Percentiles rank a stretch among this genome's conserved stretches.
Evolutionary conservation across 257 asterid species (phyloP).

Genomic region (Przewalskia tangutica): DNA sequence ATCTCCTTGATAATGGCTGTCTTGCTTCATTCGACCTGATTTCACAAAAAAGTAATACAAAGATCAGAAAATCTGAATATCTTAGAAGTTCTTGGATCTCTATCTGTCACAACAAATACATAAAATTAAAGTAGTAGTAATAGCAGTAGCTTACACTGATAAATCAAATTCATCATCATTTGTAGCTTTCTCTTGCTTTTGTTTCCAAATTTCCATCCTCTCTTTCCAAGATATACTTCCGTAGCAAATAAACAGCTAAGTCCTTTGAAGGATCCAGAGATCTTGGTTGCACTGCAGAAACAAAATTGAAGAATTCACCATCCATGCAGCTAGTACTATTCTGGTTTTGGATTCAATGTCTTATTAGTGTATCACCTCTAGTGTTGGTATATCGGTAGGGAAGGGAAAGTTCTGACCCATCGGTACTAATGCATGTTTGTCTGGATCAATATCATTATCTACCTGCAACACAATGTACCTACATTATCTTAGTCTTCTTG

Average conservation of each 20-base stretch:
- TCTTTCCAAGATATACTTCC: constrained; percentile 31
- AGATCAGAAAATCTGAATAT: not conserved
- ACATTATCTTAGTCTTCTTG: not conserved
- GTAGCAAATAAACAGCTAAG: constrained; percentile 18
- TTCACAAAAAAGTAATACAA: not conserved
- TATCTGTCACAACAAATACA: not conserved
- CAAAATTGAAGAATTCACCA: not conserved
- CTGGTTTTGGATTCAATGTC: not conserved
- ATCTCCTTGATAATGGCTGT: constrained; percentile 24
- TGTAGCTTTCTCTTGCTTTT: constrained; percentile 9
- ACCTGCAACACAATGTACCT: not conserved
- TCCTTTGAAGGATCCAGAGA: constrained; percentile 28
- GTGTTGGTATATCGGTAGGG: not conserved
- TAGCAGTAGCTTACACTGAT: constrained; percentile 12
- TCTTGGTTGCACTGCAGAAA: constrained; percentile 10
- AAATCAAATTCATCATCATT: constrained; percentile 1
- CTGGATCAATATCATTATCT: constrained; percentile 8
- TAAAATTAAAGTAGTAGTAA: no score
- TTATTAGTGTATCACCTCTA: not conserved
- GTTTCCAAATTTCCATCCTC: constrained; percentile 17
- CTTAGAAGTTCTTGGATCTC: not conserved
- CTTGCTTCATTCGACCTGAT: constrained; percentile 26
- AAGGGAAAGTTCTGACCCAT: not conserved
- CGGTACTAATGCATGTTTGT: constrained; percentile 12
- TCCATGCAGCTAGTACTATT: not conserved